Conservation (phyloP, 2,329 filamentous ascomycete species). For the Aureobasidium sp. region DNA sequence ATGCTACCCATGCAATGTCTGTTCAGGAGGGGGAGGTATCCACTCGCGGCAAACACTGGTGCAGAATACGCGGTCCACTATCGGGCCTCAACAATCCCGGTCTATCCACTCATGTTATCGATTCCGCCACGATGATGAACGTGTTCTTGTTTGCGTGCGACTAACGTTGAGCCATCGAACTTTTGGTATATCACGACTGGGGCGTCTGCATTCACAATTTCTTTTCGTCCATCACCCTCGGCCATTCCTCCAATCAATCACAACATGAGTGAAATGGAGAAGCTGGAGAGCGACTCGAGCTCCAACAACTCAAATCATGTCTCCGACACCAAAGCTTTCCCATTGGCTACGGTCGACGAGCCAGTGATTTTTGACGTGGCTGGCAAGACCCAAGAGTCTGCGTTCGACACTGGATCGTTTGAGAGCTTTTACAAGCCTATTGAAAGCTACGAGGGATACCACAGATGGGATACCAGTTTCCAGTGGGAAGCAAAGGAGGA, state of each 20-base stretch:
- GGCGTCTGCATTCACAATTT: not conserved
- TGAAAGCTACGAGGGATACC: constrained; percentile 49
- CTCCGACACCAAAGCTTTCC: constrained; percentile 14
- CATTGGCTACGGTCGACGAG: constrained; percentile 15
- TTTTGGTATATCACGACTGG: not conserved
- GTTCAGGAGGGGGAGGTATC: not conserved
- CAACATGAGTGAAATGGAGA: not conserved
- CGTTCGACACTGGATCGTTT: constrained; percentile 29
- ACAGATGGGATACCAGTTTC: constrained; percentile 50
- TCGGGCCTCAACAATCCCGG: not conserved
- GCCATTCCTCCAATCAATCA: too few species aligned
- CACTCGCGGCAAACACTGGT: not conserved
- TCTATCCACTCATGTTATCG: not conserved
- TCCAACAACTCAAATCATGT: constrained; percentile 1
- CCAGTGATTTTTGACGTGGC: constrained; percentile 16
- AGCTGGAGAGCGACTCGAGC: not conserved
- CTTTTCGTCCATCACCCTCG: not conserved
- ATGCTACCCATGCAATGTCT: not conserved
- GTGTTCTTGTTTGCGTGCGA: not conserved
- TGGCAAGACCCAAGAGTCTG: constrained; percentile 17
- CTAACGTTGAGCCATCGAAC: not conserved
- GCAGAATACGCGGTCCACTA: not conserved
- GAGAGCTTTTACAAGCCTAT: constrained; percentile 41
- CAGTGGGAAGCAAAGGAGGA: constrained; percentile 51
- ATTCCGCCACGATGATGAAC: not conserved